Base-by-base conservation (phyloP, 208 protist species). In the Leishmania major region DNA sequence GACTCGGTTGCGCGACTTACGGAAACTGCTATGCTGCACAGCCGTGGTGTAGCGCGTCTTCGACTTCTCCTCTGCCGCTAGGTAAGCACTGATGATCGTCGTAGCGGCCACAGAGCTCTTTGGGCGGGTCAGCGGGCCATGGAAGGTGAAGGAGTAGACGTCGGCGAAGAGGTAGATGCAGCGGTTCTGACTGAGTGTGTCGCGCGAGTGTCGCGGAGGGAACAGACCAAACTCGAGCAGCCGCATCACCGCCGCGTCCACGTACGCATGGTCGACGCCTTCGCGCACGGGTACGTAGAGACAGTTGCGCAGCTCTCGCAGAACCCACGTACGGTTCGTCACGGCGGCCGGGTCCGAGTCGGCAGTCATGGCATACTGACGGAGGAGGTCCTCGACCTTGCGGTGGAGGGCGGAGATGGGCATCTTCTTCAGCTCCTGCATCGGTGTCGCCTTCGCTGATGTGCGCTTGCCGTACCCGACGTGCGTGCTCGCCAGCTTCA, bases 161-260 rank as follows among this genome's bases (percentile, higher is more conserved):
- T 97, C 93, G 0, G 93, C 88, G 77, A 97, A 96, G 79, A 96
- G 85, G 84, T 89, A 97, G 74, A 97, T 93, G 81, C 91, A 94
- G 40, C 88, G 89, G 83, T 97, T 96, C 82, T 92, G 87, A 77
- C 79, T 96, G 28, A 84, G 70, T 17, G 85, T 87, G 79, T 97
- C 93, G 60, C 83, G 77, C 31, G 92, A 89, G 19, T 78, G 64
- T n/a, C 71, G 72, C 13, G 84, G 74, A 6, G 93, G 91, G 81
- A 90, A 95, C 67, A 97, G 93, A 45, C 93, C 95, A 78, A 89
- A 93, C 79, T 93, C 79, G 3, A 96, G 86, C 71, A 97, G 78
- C 57, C 79, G 80, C 62, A 75, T 71, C 60, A 88, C 92, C 0
- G 89, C 87, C 17, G 84, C 74, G 84, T 97, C 86, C 25, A 96